phyloP scores from a whole-genome alignment of 305 asterid species.

The Plantago coronopus region DNA sequence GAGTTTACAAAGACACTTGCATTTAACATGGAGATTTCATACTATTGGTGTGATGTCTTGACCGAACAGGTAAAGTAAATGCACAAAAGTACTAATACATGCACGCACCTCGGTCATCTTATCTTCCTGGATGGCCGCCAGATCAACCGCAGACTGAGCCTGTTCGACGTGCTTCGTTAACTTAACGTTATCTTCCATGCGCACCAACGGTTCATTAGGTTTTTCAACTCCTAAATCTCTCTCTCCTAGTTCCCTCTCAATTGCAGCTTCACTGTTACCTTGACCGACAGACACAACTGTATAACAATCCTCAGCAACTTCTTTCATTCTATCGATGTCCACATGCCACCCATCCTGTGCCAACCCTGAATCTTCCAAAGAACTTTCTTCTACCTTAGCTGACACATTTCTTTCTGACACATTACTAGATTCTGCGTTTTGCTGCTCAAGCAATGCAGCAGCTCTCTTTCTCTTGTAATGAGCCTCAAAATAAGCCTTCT shows the following conservation, averaged over 20 bases:
- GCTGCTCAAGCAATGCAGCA: conserved; percentile 56
- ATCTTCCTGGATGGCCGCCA: conserved; percentile 24
- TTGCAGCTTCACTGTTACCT: conserved; percentile 19
- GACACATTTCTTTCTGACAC: conserved; percentile 20
- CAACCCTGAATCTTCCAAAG: conserved; percentile 16
- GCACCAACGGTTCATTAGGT: conserved; percentile 20
- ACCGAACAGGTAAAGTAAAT: conserved; percentile 9
- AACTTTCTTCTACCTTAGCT: conserved; percentile 16
- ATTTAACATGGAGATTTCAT: no score
- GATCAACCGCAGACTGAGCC: conserved; percentile 23
- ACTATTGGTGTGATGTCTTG: no score
- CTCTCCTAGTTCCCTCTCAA: conserved; percentile 21
- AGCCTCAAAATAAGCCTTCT: conserved; percentile 90
- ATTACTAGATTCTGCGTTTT: conserved; percentile 29
- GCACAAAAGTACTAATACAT: conserved; percentile 9
- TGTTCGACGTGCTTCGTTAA: conserved; percentile 21
- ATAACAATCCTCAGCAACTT: conserved; percentile 11
- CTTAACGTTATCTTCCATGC: conserved; percentile 25
- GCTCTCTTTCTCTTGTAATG: conserved; percentile 73
- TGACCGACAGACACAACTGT: conserved; percentile 7
- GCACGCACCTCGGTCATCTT: conserved; percentile 31
- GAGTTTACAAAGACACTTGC: no score
- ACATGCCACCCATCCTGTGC: conserved; percentile 14
- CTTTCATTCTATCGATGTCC: conserved; percentile 24
- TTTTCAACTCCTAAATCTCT: conserved; percentile 20